Percentiles rank a stretch among this genome's conserved stretches.
Conservation (phyloP, 2,329 filamentous ascomycete genomes). For the Colletotrichum paranaense region DNA sequence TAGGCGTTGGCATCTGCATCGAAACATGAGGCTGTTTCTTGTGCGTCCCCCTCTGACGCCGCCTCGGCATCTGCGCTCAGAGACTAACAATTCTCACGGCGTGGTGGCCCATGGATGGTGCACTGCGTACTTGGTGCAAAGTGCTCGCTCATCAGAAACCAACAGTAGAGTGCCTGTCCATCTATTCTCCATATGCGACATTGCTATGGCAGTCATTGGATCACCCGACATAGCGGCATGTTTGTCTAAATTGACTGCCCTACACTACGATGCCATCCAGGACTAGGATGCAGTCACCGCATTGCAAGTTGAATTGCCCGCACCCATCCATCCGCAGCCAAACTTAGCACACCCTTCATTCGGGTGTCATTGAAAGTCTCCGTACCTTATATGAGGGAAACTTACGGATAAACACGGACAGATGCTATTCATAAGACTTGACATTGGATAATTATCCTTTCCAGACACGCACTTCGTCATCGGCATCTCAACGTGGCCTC, state of each 20-base stretch:
- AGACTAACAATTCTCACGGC: constrained; percentile 17
- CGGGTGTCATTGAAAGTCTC: constrained; percentile 8
- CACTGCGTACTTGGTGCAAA: background rate
- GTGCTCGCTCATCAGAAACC: background rate
- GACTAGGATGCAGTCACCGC: background rate
- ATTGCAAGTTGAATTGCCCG: constrained; percentile 7
- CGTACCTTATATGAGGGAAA: constrained; percentile 19
- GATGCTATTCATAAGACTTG: constrained; percentile 21
- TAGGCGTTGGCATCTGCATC: constrained; percentile 37
- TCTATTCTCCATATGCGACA: background rate
- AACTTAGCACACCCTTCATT: background rate
- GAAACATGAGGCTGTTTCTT: constrained; percentile 49
- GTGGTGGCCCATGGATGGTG: background rate
- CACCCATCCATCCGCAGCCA: background rate
- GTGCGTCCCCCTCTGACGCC: constrained; percentile 31
- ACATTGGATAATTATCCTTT: background rate
- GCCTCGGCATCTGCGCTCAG: constrained; percentile 27
- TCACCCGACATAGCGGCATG: constrained; percentile 24
- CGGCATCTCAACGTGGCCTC: too few species aligned
- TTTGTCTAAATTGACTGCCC: constrained; percentile 32
- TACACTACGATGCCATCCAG: constrained; percentile 10
- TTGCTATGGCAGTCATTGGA: background rate
- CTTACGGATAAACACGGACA: constrained; percentile 8
- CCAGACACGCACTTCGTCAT: background rate
- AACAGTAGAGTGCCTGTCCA: background rate